Base-by-base conservation (phyloP, 352 stramenopile genomes). In the Globisporangium middletonii region DNA sequence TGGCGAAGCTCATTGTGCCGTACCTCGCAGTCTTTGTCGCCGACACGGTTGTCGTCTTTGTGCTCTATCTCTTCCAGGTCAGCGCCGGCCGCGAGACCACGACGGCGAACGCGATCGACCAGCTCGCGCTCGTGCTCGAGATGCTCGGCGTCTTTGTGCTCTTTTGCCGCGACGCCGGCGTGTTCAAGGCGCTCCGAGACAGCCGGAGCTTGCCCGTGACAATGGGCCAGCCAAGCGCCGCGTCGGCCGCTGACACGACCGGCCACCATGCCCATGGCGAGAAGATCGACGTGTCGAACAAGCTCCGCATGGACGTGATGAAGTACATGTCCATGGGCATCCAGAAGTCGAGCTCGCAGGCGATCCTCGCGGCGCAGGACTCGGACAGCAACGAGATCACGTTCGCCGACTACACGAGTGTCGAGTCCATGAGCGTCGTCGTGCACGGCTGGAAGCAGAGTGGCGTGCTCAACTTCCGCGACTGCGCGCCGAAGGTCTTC, bases 271-370 rank as follows among this genome's bases (percentile, higher is more conserved):
- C 70, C 13, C 48, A 64, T 15, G 54, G 47, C 0, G 71, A 83
- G 19, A 72, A 75, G 44, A 71, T 88, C 23, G 84, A 94, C 45
- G 71, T 94, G 30, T 86, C 82, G 4, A 90, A 87, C 60, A 84
- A 90, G 41, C 67, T 94, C 37, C 80, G 84, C 27, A 88, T 86
- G 72, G 79, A 86, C 61, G 72, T 94, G 57, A 92, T 94, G 84
- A 83, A 83, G 63, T 94, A 94, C 63, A 94, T 86, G 67, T 90
- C 79, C 13, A 79, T 88, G 68, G 84, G 82, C 3, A 92, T 94
- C 50, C 82, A 86, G 60, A 69, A 84, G 62, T 89, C 77, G 3
- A 89, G 85, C 56, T 69, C 81, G 41, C 69, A 79, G 54, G 73
- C 74, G 18, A 73, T 85, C 19, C 42, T 69, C 11, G 59, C 37